Conservation (phyloP, 495 filamentous ascomycete species). For the Hapsidospora chrysogenum region DNA sequence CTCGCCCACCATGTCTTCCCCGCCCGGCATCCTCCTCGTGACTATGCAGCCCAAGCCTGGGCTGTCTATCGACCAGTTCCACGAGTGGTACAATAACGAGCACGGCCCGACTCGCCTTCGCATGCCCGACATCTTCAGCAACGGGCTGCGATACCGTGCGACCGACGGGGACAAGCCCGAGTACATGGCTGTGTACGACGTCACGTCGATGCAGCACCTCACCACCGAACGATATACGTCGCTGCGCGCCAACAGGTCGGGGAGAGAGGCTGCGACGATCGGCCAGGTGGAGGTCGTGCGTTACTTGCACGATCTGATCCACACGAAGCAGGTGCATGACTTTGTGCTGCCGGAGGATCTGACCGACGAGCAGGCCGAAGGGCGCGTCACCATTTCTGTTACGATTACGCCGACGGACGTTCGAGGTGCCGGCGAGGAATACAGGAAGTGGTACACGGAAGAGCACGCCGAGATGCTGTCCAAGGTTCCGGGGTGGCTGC, state of each 20-base stretch:
- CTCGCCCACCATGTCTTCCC: conserved; percentile 3
- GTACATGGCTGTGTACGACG: conserved; percentile 68
- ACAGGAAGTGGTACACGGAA: conserved; percentile 50
- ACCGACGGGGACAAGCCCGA: conserved; percentile 41
- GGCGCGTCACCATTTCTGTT: conserved; percentile 44
- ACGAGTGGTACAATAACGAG: conserved; percentile 86
- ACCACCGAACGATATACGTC: conserved; percentile 48
- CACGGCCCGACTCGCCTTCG: conserved; percentile 65
- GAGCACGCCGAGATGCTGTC: conserved; percentile 57
- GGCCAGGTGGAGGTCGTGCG: conserved; percentile 55
- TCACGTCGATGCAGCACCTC: conserved; percentile 53
- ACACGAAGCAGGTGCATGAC: conserved; percentile 28
- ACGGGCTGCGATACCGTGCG: conserved; percentile 64
- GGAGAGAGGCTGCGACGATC: conserved; percentile 61
- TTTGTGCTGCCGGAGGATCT: conserved; percentile 43
- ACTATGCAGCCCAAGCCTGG: conserved; percentile 56
- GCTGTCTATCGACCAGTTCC: conserved; percentile 52
- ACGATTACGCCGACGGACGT: conserved; percentile 36
- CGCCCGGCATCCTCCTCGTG: conserved; percentile 54
- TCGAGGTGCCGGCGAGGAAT: conserved; percentile 34
- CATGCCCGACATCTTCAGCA: conserved; percentile 47
- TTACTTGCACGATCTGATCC: conserved; percentile 47
- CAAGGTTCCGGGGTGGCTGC: conserved; percentile 60
- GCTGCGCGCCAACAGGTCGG: conserved; percentile 50
- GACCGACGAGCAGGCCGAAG: conserved; percentile 38